phyloP scores from a whole-genome alignment of 1,284 basidiomycete species.

The Cutaneotrichosporon sp. region DNA sequence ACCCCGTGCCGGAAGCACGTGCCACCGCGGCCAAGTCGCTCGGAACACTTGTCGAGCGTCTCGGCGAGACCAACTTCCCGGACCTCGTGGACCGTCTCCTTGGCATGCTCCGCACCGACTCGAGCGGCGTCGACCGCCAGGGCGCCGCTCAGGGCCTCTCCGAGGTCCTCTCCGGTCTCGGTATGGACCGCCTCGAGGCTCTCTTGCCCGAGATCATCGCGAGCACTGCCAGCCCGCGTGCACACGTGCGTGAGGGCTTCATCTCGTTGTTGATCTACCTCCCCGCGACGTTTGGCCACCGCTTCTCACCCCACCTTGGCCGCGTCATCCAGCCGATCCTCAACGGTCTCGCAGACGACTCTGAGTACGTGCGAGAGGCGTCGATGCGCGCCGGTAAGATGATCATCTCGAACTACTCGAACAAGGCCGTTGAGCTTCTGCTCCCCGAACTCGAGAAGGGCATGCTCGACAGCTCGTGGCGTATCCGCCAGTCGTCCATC shows the following conservation, averaged over 20 bases:
- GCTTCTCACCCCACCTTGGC: slow-evolving; percentile 93
- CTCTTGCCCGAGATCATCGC: slow-evolving; percentile 91
- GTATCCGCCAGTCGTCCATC: slow-evolving; percentile 90
- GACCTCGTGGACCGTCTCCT: slow-evolving; percentile 90
- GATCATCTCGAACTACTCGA: slow-evolving; percentile 95
- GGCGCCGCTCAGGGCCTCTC: slow-evolving; percentile 97
- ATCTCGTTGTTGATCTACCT: slow-evolving; percentile 97
- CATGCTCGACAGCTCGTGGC: slow-evolving; percentile 93
- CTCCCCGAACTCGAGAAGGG: slow-evolving; percentile 92
- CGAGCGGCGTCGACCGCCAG: slow-evolving; percentile 89
- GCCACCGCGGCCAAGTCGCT: slow-evolving; percentile 96
- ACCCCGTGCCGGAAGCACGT: slow-evolving; percentile 94
- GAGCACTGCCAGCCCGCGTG: slow-evolving; percentile 82
- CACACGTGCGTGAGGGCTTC: slow-evolving; percentile 96
- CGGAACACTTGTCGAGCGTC: slow-evolving; percentile 93
- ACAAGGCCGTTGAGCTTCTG: slow-evolving; percentile 86
- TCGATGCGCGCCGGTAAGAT: slow-evolving; percentile 99
- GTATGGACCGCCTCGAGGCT: slow-evolving; percentile 94
- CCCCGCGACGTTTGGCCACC: slow-evolving; percentile 88
- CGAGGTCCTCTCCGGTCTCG: slow-evolving; percentile 91
- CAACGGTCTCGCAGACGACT: slow-evolving; percentile 85
- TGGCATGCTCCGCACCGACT: slow-evolving; percentile 86
- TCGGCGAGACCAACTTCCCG: slow-evolving; percentile 94
- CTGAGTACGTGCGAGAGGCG: slow-evolving; percentile 91
- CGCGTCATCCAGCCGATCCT: slow-evolving; percentile 94